Conservation (phyloP, 441 rosid genomes). For the Erodium moschatum region DNA sequence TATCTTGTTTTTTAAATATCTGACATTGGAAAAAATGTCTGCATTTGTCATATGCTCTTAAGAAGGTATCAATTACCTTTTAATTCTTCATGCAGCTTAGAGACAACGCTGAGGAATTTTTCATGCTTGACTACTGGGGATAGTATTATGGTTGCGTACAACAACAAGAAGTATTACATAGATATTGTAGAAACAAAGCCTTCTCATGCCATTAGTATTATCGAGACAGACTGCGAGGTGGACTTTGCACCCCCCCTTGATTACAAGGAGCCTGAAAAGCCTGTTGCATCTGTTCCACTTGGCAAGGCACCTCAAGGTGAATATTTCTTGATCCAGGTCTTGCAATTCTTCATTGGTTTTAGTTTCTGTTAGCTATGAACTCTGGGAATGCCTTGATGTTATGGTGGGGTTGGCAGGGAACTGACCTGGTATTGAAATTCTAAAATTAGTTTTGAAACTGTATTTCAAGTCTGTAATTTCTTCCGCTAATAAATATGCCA, state of each 20-base stretch:
- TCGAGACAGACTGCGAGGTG: slow-evolving; percentile 65
- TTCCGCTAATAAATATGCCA: no score
- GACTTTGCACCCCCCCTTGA: slow-evolving; percentile 65
- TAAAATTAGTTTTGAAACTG: no score
- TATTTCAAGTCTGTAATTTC: no score
- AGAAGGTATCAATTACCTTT: slow-evolving; percentile 2
- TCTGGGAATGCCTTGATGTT: not conserved
- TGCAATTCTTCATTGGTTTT: not conserved
- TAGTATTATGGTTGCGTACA: slow-evolving; percentile 59
- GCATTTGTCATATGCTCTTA: not conserved
- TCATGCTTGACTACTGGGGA: slow-evolving; percentile 63
- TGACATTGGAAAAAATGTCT: not conserved
- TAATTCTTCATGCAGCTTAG: slow-evolving; percentile 37
- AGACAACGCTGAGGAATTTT: slow-evolving; percentile 57
- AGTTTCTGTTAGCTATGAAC: not conserved
- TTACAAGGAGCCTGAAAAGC: slow-evolving; percentile 51
- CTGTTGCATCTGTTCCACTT: slow-evolving; percentile 22
- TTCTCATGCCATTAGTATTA: slow-evolving; percentile 49
- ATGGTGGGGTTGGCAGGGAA: no score
- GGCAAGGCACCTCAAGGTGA: slow-evolving; percentile 39
- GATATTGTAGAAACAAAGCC: slow-evolving; percentile 58
- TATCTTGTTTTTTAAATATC: not conserved
- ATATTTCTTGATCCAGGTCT: not conserved
- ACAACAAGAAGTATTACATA: slow-evolving; percentile 51
- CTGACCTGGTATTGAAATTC: no score